Evolutionary conservation across 345 rosid species (phyloP).

Genomic region (Chamaenerion angustifolium): DNA sequence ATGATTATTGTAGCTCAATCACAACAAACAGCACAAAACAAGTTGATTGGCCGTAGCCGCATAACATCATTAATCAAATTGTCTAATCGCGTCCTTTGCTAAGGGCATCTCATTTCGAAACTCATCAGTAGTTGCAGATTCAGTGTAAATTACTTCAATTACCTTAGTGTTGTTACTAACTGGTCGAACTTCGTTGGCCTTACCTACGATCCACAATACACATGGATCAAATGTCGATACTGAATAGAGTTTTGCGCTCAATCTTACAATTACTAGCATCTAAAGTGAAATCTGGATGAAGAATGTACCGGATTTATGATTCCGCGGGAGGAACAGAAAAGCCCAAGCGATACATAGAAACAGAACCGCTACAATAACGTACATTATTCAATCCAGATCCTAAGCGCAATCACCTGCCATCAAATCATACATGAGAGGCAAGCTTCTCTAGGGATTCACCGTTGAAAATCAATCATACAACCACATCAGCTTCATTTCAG

Average conservation of each 20-base stretch:
- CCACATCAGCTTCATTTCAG: too few relatives aligned
- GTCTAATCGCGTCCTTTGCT: too few relatives aligned
- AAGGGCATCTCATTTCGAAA: too few relatives aligned
- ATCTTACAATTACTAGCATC: not conserved
- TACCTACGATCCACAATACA: not conserved
- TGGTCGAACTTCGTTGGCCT: not conserved
- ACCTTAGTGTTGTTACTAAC: not conserved
- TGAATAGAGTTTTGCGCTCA: not conserved
- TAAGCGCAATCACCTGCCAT: not conserved
- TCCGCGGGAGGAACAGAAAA: slow-evolving; percentile 9
- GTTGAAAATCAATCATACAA: too few relatives aligned
- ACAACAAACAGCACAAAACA: too few relatives aligned
- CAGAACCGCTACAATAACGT: slow-evolving; percentile 6
- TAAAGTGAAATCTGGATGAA: not conserved
- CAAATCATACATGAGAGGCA: not conserved
- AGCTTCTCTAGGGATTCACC: too few relatives aligned
- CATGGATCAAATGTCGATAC: not conserved
- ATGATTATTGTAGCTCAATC: too few relatives aligned
- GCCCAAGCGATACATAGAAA: slow-evolving; percentile 6
- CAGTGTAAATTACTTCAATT: not conserved
- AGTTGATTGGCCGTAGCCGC: too few relatives aligned
- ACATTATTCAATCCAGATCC: slow-evolving; percentile 1
- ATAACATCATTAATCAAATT: too few relatives aligned
- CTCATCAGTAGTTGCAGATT: too few relatives aligned
- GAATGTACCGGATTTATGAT: slow-evolving; percentile 3